These are phyloP conservation scores for Craterostigma plantagineum DNA, from an alignment of 257 asterid species.

Conservation along the genomic window DNA sequence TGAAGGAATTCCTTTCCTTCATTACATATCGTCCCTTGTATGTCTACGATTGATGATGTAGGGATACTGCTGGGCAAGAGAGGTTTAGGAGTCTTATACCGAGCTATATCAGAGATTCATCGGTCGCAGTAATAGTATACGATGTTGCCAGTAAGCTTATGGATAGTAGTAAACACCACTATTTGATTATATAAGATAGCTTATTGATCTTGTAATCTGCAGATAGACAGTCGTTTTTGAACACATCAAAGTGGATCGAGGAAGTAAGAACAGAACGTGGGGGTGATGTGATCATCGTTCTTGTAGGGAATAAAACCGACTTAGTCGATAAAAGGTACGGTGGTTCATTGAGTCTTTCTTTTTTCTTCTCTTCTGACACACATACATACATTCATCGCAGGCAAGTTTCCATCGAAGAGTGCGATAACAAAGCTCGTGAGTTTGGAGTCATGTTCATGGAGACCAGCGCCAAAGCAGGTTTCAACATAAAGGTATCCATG, in stretches of 20 bases:
- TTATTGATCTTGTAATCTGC: conserved; percentile 11
- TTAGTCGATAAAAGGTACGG: conserved; percentile 1
- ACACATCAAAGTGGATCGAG: not conserved
- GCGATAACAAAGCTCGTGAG: too few species aligned
- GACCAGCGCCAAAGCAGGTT: too few species aligned
- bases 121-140: conserved; percentile 35
- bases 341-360: not conserved
- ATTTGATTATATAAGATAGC: conserved; percentile 1
- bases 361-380: too few species aligned
- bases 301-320: not conserved
- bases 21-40: too few species aligned
- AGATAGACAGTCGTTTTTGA: not conserved
- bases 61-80: conserved; percentile 58
- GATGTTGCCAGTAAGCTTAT: conserved; percentile 41
- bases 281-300: not conserved
- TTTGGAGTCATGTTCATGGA: too few species aligned
- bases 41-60: conserved; percentile 4
- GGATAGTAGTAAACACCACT: not conserved
- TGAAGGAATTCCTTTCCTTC: too few species aligned
- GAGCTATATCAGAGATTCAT: conserved; percentile 44
- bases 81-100: conserved; percentile 11
- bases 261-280: conserved; percentile 2
- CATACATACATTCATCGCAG: too few species aligned
- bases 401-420: too few species aligned
- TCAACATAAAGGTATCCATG: too few species aligned